These are phyloP conservation scores for Elaeis oleifera DNA, from an alignment of 202 grass and related monocot genomes.

Conservation along the genomic window DNA sequence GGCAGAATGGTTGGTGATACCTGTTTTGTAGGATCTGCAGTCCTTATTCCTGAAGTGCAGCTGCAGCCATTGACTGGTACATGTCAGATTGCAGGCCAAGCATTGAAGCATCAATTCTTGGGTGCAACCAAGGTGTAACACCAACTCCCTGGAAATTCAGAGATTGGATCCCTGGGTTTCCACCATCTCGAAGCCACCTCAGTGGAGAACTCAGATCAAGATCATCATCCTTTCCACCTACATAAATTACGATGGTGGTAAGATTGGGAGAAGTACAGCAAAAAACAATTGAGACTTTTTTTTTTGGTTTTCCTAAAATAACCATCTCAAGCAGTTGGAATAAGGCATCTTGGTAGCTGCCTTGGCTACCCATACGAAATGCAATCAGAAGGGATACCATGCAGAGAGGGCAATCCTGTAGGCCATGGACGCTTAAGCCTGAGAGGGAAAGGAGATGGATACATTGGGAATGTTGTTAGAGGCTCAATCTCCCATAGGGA, in stretches of 20 bases:
- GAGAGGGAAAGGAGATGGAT: conserved; percentile 85
- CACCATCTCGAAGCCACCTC: conserved; percentile 69
- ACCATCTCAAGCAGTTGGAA: too few species aligned
- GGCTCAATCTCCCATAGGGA: conserved; percentile 99
- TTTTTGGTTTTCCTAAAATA: too few species aligned
- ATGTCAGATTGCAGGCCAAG: conserved; percentile 68
- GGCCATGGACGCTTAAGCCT: conserved; percentile 98
- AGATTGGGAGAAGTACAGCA: not conserved
- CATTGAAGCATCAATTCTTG: conserved; percentile 57
- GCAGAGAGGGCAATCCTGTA: conserved; percentile 74
- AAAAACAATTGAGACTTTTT: not conserved
- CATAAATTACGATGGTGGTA: conserved; percentile 17
- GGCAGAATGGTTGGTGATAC: conserved; percentile 62
- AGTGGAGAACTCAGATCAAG: conserved; percentile 63
- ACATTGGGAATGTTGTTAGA: conserved; percentile 98
- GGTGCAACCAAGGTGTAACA: conserved; percentile 72
- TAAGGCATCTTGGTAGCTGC: too few species aligned
- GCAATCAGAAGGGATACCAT: conserved; percentile 29
- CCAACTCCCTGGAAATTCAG: conserved; percentile 76
- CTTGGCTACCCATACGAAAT: too few species aligned
- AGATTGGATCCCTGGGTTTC: conserved; percentile 71
- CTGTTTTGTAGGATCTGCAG: conserved; percentile 49
- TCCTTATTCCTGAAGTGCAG: conserved; percentile 29
- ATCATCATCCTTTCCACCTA: conserved; percentile 75
- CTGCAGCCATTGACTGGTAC: conserved; percentile 54